Conservation (phyloP, 306 rosid genomes). For the Begonia loranthoides region DNA sequence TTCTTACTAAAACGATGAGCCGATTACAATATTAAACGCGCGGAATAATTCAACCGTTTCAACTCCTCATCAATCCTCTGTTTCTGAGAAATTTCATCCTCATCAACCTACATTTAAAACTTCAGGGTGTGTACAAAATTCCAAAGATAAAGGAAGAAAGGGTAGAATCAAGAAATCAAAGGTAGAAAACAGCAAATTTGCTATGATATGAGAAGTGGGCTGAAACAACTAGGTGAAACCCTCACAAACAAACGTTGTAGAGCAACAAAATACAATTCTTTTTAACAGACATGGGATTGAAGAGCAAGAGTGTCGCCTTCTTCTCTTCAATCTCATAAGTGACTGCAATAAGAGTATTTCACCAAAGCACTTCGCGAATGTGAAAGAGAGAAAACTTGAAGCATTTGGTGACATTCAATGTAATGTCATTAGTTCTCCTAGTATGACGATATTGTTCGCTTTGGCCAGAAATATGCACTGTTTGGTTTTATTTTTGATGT, state of each 20-base stretch:
- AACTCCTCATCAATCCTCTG: conserved; percentile 40
- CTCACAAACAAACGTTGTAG: too few species aligned
- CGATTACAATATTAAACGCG: conserved; percentile 59
- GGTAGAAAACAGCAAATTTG: too few species aligned
- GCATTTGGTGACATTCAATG: conserved; percentile 27
- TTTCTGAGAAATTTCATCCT: conserved; percentile 72
- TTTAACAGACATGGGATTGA: conserved; percentile 20
- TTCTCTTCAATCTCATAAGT: conserved; percentile 81
- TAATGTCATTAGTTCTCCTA: too few species aligned
- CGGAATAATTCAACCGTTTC: conserved; percentile 67
- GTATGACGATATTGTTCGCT: too few species aligned
- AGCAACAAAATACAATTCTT: neutral
- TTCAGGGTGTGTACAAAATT: neutral
- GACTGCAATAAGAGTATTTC: conserved; percentile 12
- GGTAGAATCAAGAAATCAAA: neutral
- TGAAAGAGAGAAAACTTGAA: conserved; percentile 13
- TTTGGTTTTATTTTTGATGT: too few species aligned
- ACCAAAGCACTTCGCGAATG: conserved; percentile 16
- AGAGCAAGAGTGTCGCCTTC: conserved; percentile 70
- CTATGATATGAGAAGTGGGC: too few species aligned
- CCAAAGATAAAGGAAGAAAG: neutral
- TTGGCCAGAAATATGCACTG: too few species aligned
- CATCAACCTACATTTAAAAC: conserved; percentile 56
- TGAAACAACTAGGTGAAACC: too few species aligned
- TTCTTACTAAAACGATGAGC: conserved; percentile 83